Evolutionary conservation across 345 rosid species (phyloP).

Genomic region (Ceriops decandra): DNA sequence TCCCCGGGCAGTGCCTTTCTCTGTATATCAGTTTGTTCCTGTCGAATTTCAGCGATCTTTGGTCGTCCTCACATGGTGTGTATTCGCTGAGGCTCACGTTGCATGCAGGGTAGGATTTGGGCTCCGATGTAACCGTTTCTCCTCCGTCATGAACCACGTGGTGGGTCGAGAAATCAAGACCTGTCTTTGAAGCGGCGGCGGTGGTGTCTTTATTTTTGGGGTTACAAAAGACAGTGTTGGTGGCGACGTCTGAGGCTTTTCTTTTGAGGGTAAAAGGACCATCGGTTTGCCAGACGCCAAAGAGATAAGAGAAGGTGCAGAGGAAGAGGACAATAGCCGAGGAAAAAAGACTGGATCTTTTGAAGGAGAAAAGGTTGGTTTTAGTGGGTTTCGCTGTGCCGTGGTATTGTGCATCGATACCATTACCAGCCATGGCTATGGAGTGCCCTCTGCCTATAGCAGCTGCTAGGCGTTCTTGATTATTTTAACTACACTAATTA

Average conservation of each 20-base stretch:
- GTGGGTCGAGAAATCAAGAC: conserved; percentile 20
- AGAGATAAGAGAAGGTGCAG: conserved; percentile 37
- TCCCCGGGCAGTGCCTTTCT: conserved; percentile 38
- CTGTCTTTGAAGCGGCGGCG: neutral
- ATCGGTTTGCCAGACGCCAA: conserved; percentile 36
- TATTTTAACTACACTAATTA: too few species aligned
- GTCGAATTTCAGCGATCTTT: conserved; percentile 28
- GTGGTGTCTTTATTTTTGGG: conserved; percentile 16
- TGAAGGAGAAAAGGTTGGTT: conserved; percentile 13
- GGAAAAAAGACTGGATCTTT: conserved; percentile 13
- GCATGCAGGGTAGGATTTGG: conserved; percentile 32
- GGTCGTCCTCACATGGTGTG: conserved; percentile 47
- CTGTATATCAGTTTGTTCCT: conserved; percentile 29
- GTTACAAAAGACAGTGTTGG: conserved; percentile 13
- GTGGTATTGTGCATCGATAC: neutral
- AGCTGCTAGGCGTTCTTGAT: too few species aligned
- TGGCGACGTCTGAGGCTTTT: conserved; percentile 4
- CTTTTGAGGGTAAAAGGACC: neutral
- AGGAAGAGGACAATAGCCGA: conserved; percentile 32
- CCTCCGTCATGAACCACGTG: conserved; percentile 10
- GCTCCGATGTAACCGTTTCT: neutral
- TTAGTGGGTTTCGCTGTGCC: conserved; percentile 25
- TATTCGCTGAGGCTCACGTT: conserved; percentile 34
- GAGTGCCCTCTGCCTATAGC: too few species aligned
- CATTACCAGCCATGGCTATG: conserved; percentile 25